Conservation (phyloP, 192 early-diverging fungal genomes). For the Coemansia javaensis region DNA sequence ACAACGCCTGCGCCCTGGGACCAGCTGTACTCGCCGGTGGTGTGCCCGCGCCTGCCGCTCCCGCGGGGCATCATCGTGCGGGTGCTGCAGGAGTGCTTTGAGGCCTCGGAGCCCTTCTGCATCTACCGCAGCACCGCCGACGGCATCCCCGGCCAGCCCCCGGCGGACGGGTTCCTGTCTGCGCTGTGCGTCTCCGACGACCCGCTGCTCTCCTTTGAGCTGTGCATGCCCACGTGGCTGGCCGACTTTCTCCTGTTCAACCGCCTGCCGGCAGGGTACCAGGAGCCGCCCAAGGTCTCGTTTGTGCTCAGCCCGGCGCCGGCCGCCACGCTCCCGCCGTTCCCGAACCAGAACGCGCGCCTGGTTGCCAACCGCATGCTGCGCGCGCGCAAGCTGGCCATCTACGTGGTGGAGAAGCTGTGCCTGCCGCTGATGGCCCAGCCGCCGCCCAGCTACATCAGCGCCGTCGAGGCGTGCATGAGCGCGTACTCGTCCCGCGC, state of each 20-base stretch:
- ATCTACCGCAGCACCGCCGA: conserved; percentile 31
- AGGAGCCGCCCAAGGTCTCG: conserved; percentile 76
- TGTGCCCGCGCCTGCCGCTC: conserved; percentile 45
- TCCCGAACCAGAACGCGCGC: conserved; percentile 53
- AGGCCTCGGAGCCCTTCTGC: conserved; percentile 33
- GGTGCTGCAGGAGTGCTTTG: conserved; percentile 23
- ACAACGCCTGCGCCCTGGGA: conserved; percentile 28
- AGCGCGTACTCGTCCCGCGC: conserved; percentile 4
- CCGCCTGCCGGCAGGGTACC: conserved; percentile 55
- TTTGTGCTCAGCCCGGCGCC: conserved; percentile 73
- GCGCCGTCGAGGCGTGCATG: conserved; percentile 37
- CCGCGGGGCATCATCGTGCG: conserved; percentile 28
- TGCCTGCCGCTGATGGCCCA: conserved; percentile 38
- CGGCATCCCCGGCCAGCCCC: conserved; percentile 4
- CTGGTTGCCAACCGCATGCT: conserved; percentile 87
- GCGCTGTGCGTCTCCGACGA: conserved; percentile 27
- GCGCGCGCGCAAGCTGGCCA: conserved; percentile 75
- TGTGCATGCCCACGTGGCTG: conserved; percentile 81
- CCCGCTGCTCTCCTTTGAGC: conserved; percentile 55
- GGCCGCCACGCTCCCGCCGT: conserved; percentile 36
- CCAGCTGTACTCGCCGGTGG: conserved; percentile 42
- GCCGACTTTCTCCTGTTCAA: conserved; percentile 76
- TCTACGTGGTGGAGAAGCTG: conserved; percentile 81
- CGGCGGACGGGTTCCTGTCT: conserved; percentile 9
- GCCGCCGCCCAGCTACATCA: conserved; percentile 43